Conservation (phyloP, 306 rosid species). For the Fragaria iinumae region DNA sequence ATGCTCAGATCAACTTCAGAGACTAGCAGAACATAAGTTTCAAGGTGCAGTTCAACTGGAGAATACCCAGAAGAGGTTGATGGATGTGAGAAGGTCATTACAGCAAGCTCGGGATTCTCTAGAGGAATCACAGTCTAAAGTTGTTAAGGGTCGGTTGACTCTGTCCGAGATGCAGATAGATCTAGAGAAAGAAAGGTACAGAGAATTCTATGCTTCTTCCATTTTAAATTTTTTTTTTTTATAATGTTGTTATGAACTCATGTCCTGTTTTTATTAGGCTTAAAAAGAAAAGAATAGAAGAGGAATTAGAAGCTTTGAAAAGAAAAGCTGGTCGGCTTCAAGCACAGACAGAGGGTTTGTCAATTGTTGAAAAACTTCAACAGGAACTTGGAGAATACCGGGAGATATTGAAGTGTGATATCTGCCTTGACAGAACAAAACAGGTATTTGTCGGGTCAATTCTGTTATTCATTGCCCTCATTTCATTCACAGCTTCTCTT, state of each 20-base stretch:
- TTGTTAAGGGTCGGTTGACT: conserved; percentile 47
- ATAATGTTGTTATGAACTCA: not conserved
- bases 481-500: not conserved
- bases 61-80: conserved; percentile 57
- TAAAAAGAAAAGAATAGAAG: conserved; percentile 68
- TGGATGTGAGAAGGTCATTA: conserved; percentile 59
- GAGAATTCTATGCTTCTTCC: not conserved
- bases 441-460: conserved; percentile 48
- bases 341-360: conserved; percentile 65
- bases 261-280: conserved; percentile 46
- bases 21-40: conserved; percentile 51
- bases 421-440: conserved; percentile 82
- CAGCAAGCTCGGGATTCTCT: conserved; percentile 58
- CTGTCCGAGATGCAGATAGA: conserved; percentile 63
- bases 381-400: conserved; percentile 81
- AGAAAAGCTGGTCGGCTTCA: conserved; percentile 59
- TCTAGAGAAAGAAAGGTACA: conserved; percentile 84
- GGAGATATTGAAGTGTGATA: conserved; percentile 82
- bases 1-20: conserved; percentile 69
- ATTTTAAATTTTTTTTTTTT: not conserved
- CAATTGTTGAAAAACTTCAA: conserved; percentile 71
- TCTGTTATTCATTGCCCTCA: not conserved
- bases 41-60: conserved; percentile 55
- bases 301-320: conserved; percentile 65
- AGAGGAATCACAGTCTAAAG: conserved; percentile 60